These are phyloP conservation scores for Gautieria morchelliformis DNA, from an alignment of 768 basidiomycete species.

Conservation along the genomic window DNA sequence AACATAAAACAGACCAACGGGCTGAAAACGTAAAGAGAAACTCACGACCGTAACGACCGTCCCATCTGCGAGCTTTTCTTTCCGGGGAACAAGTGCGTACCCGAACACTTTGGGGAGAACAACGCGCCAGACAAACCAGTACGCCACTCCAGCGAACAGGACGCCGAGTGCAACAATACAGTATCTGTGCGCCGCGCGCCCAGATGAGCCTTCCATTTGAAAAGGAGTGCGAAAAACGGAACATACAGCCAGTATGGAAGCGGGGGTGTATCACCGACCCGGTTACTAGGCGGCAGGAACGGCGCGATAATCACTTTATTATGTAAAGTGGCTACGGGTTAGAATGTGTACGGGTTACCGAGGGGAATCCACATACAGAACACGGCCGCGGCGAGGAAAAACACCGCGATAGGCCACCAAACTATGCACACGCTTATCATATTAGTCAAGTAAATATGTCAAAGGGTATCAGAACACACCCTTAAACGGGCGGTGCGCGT, in stretches of 20 bases:
- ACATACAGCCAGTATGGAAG: constrained; percentile 45
- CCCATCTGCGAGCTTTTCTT: constrained; percentile 40
- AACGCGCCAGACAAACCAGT: constrained; percentile 48
- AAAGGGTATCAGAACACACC: constrained; percentile 15
- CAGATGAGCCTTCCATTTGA: too few relatives aligned
- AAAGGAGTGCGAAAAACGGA: too few relatives aligned
- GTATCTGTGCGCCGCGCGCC: too few relatives aligned
- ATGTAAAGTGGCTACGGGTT: too few relatives aligned
- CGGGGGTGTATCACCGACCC: constrained; percentile 50
- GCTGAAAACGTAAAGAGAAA: not conserved
- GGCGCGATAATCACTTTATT: constrained; percentile 43
- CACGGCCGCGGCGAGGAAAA: constrained; percentile 40
- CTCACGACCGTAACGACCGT: constrained; percentile 45
- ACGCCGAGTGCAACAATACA: too few relatives aligned
- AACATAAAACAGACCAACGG: too few relatives aligned
- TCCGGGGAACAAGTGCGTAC: constrained; percentile 38
- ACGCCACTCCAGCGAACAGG: constrained; percentile 30
- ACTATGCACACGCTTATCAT: constrained; percentile 22
- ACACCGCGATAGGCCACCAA: constrained; percentile 45
- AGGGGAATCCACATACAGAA: constrained; percentile 28
- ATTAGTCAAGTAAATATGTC: not conserved
- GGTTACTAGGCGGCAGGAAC: constrained; percentile 43
- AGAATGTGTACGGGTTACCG: too few relatives aligned
- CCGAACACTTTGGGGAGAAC: constrained; percentile 39
- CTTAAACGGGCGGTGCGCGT: constrained; percentile 43